These are phyloP conservation scores for Dryas octopetala DNA, from an alignment of 306 rosid species.

Conservation along the genomic window DNA sequence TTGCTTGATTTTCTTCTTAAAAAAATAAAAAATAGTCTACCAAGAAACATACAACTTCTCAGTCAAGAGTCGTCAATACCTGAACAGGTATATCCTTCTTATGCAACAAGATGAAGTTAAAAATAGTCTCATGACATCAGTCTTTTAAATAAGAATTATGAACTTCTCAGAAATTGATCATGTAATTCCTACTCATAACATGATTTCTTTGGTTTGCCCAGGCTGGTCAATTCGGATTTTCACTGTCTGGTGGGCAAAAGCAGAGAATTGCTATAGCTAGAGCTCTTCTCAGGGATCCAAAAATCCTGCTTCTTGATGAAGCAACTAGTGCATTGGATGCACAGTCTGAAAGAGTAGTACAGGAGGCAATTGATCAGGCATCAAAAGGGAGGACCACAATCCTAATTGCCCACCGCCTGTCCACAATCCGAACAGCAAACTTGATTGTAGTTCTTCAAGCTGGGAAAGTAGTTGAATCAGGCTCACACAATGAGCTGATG, in stretches of 20 bases:
- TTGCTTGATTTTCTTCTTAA: conserved; percentile 10
- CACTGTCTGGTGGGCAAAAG: conserved; percentile 90
- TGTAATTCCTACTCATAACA: background rate
- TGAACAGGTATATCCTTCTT: too few relatives aligned
- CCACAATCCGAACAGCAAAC: conserved; percentile 62
- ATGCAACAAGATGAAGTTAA: too few relatives aligned
- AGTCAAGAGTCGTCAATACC: too few relatives aligned
- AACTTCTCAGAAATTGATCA: background rate
- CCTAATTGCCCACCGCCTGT: conserved; percentile 71
- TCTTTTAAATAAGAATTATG: too few relatives aligned
- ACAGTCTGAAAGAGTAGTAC: conserved; percentile 78
- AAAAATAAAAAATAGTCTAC: too few relatives aligned
- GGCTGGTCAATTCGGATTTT: conserved; percentile 88
- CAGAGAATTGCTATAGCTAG: conserved; percentile 85
- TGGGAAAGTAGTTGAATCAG: conserved; percentile 67
- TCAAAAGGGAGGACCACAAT: conserved; percentile 85
- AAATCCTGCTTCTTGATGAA: conserved; percentile 84
- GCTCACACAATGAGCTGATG: conserved; percentile 69
- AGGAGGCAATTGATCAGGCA: conserved; percentile 82
- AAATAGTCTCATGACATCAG: too few relatives aligned
- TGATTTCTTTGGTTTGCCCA: conserved; percentile 25
- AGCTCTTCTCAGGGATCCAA: conserved; percentile 82
- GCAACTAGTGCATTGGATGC: conserved; percentile 85
- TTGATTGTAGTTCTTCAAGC: conserved; percentile 64
- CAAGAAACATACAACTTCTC: too few relatives aligned